A percentile compares a stretch with the other conserved stretches of the same genome.
Evolutionary conservation across 2,329 filamentous ascomycete species (phyloP).

Genomic region (Byssothecium circinans): DNA sequence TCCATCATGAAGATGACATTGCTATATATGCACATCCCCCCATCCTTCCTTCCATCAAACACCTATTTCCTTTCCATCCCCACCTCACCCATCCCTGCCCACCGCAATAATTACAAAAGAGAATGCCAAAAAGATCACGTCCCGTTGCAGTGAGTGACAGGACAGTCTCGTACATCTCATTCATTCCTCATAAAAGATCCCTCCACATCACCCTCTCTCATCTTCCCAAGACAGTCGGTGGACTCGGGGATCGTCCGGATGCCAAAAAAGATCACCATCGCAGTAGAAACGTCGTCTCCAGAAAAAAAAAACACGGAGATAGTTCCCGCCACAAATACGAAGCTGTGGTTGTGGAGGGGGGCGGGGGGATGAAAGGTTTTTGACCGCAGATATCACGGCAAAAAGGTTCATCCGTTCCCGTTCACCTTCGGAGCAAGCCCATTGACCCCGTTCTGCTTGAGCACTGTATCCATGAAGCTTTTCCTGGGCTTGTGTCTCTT

Average conservation of each 20-base stretch:
- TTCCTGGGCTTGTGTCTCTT: conserved; percentile 38
- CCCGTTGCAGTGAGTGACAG: neutral
- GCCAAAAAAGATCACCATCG: neutral
- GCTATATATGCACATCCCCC: conserved; percentile 1
- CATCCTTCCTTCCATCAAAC: neutral
- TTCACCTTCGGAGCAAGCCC: conserved; percentile 23
- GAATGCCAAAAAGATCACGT: conserved; percentile 9
- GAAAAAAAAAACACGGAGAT: no score
- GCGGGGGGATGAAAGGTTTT: no score
- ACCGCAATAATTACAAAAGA: conserved; percentile 6
- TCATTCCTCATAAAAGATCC: neutral
- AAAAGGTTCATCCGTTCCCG: conserved; percentile 27
- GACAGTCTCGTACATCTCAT: neutral
- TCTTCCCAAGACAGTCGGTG: neutral
- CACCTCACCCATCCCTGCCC: neutral
- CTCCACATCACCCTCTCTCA: neutral
- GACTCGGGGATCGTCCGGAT: neutral
- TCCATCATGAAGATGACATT: conserved; percentile 7
- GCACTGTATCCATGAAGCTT: conserved; percentile 41
- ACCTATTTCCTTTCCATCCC: neutral
- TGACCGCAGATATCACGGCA: no score
- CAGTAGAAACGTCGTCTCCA: no score
- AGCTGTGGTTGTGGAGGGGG: no score
- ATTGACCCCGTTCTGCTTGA: conserved; percentile 26
- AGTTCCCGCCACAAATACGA: neutral